These are phyloP conservation scores for Bertia moriformis DNA, from an alignment of 2,329 filamentous ascomycete species.

Conservation along the genomic window DNA sequence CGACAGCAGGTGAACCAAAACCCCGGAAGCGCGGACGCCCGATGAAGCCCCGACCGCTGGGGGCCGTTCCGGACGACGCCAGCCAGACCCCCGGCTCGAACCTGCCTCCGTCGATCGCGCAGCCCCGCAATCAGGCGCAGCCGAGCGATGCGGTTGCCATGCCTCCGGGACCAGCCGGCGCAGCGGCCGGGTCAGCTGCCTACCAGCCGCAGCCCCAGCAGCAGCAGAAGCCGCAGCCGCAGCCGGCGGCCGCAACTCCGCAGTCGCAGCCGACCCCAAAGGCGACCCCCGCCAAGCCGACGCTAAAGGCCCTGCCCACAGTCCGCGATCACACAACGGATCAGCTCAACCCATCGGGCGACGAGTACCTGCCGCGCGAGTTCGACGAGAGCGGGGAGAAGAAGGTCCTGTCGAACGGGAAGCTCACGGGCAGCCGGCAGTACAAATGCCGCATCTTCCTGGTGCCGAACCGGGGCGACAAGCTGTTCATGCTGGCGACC, in stretches of 20 bases:
- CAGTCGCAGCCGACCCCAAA: constrained; percentile 44
- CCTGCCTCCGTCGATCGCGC: constrained; percentile 32
- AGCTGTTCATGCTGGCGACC: constrained; percentile 96
- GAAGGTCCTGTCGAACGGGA: constrained; percentile 75
- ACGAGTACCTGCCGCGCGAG: constrained; percentile 90
- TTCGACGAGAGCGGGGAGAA: constrained; percentile 85
- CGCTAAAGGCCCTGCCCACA: constrained; percentile 86
- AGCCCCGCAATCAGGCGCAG: constrained; percentile 30
- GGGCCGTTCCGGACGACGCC: constrained; percentile 40
- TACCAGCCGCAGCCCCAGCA: constrained; percentile 7
- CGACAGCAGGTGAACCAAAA: constrained; percentile 29
- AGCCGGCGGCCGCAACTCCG: too few relatives aligned
- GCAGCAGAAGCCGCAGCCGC: constrained; percentile 1
- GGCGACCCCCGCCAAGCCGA: constrained; percentile 67
- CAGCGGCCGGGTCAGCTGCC: constrained; percentile 4
- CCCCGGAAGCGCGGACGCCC: constrained; percentile 45
- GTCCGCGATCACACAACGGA: constrained; percentile 95
- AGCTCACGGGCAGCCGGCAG: constrained; percentile 66
- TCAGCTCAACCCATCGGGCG: constrained; percentile 73
- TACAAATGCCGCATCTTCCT: constrained; percentile 89
- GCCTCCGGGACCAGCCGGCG: too few relatives aligned
- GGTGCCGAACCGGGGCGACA: constrained; percentile 78
- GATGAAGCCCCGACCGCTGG: constrained; percentile 41
- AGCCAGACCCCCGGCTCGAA: constrained; percentile 32
- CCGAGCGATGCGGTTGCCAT: constrained; percentile 24